Evolutionary conservation across 345 rosid species (phyloP), one percentile per base, ranked within the genome.

Genomic region (Sisymbrium altissimum): DNA sequence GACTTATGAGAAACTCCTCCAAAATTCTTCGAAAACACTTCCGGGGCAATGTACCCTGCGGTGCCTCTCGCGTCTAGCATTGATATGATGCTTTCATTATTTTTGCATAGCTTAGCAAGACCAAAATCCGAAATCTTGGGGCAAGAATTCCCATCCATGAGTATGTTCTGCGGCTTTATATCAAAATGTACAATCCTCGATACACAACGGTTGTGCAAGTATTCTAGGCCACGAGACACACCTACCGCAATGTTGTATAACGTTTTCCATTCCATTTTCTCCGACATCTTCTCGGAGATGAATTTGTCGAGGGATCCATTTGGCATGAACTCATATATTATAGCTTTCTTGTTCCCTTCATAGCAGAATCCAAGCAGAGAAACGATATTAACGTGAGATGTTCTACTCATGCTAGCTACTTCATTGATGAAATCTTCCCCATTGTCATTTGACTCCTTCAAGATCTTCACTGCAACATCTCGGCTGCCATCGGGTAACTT

Each of bases 91-190:
- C 84, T 84, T 38, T 81, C 85, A 10, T 71, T 74, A 4, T 49
- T 72, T 17, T 75, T 63, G 41, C 85, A 75, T 25, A 78, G 72
- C 46, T 83, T 83, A 6, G 90, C 83, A 18, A 86, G 90, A 3
- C 90, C 88, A 3, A 86, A 86, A 60, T 86, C 90, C 0, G 84
- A 80, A n/a, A 84, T 84, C 23, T 86, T 84, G 0, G 88, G 90
- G 33, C 23, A 29, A 17, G 80, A 81, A 0, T 75, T 33, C 9
- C 74, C 66, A 32, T 83, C 81, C 10, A 84, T 73, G 15, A 86
- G 79, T 59, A 86, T 82, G 27, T 84, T 86, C 5, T 86, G 87
- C 18, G 88, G 88, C 23, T 86, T 84, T 33, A 83, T 84, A 44
- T 84, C 84, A 4, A 84, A 82, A 44, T 86, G 88, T 40, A 86